Base-by-base conservation (phyloP, 164 flowering plant genomes). In the Pachysandra terminalis region DNA sequence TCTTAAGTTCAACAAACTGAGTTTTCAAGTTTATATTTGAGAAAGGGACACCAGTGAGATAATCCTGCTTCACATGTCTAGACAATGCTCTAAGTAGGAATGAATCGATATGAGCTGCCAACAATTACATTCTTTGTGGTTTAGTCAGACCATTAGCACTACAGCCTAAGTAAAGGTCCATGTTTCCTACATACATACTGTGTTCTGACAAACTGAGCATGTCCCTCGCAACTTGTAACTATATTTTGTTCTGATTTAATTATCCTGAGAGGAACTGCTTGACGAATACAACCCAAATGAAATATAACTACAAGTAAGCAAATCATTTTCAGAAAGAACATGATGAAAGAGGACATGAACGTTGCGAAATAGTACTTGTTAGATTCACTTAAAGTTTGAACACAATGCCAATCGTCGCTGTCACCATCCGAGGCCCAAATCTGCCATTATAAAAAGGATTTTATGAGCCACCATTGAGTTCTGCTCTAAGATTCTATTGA, bases 331-430 rank as follows among this genome's bases (percentile, higher is more conserved):
- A 66, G 17, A 23, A n/a, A 19, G n/a, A 68, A 70, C 1, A 19
- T n/a, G n/a, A n/a, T n/a, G n/a, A n/a, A n/a, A n/a, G n/a, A n/a
- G n/a, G n/a, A n/a, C 15, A 35, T 24, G 54, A 63, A 49, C 15
- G 68, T 61, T 51, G 25, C 41, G 71, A 67, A 40, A 25, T 19
- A 48, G n/a, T 85, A 96, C 99, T 81, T 85, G 84, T 75, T 86
- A 70, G 89, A 59, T 81, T 89, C 93, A 71, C 68, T 77, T 74
- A 96, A 68, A n/a, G 98, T 96, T 74, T 96, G 99, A 71, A 85
- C 82, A 79, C 98, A 96, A 48, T 80, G 85, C 98, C 98, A 95
- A 76, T 91, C 92, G 73, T 93, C 99, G 51, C n/a, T n/a, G n/a
- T 81, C 93, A 49, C 81, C 90, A 61, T 90, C 96, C 67, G 86